A percentile compares a stretch with the other conserved stretches of the same genome.
Evolutionary conservation across 140 eudicot species (phyloP).

Genomic region (Erigeron philadelphicus): DNA sequence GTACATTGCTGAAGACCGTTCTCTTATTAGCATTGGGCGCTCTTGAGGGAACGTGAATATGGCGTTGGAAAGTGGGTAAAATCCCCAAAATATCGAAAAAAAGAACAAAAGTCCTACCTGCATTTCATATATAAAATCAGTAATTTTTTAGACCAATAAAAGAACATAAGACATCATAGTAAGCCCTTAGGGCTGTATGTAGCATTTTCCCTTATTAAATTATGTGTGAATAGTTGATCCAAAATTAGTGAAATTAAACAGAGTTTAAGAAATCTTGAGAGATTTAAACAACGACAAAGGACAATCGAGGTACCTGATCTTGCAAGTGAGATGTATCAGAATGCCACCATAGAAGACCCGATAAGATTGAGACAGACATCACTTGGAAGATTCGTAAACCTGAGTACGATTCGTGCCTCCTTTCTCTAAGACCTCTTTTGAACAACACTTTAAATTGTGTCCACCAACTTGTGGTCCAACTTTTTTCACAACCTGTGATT

Average conservation of each 20-base stretch:
- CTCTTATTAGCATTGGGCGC: conserved; percentile 65
- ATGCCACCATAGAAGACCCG: conserved; percentile 98
- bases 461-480: conserved; percentile 93
- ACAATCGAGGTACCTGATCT: conserved; percentile 64
- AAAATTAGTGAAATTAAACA: too few relatives aligned
- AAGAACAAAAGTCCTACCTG: conserved; percentile 94
- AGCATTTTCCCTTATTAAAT: too few relatives aligned
- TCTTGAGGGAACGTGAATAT: conserved; percentile 91
- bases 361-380: conserved; percentile 75
- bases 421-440: conserved; percentile 72
- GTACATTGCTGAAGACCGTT: conserved; percentile 78
- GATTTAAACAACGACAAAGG: conserved; percentile 11
- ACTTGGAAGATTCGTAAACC: conserved; percentile 83
- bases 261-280: not conserved
- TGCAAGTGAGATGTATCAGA: conserved; percentile 65
- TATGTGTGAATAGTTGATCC: not conserved
- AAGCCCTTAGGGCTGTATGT: too few relatives aligned
- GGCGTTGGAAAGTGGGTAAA: conserved; percentile 82
- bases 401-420: conserved; percentile 78
- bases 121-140: conserved; percentile 7
- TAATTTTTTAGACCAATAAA: not conserved
- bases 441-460: conserved; percentile 79
- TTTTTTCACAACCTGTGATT: conserved; percentile 50
- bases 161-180: too few relatives aligned
- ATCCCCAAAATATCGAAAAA: conserved; percentile 95